Percentiles rank a stretch among this genome's conserved stretches.
phyloP scores from a whole-genome alignment of 1,139 yeast species.

The Geotrichum phurueaensis region DNA sequence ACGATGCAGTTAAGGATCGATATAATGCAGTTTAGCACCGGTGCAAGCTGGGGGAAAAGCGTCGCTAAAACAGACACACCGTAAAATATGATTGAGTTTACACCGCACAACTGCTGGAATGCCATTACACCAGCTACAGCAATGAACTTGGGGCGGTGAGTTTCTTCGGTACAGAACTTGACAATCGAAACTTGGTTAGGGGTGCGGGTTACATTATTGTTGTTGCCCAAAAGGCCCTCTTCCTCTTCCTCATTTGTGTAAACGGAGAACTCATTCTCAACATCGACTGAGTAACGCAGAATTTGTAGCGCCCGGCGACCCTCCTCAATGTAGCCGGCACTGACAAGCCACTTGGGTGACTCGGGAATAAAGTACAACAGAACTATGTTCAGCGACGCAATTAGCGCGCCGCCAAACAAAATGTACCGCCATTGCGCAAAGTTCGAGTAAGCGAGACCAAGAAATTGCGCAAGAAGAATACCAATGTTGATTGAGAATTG shows the following conservation, averaged over 20 bases:
- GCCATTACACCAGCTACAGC: constrained; percentile 70
- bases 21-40: constrained; percentile 65
- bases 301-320: constrained; percentile 37
- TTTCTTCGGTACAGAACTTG: constrained; percentile 2
- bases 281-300: constrained; percentile 32
- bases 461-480: constrained; percentile 66
- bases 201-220: background rate
- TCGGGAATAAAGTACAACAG: constrained; percentile 51
- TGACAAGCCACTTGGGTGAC: constrained; percentile 68
- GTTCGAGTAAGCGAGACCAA: constrained; percentile 66
- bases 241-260: background rate
- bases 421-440: constrained; percentile 66
- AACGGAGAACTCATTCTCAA: constrained; percentile 27
- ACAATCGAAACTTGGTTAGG: background rate
- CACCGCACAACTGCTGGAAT: constrained; percentile 91
- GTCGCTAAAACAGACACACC: constrained; percentile 77
- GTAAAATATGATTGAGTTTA: constrained; percentile 84
- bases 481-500: constrained; percentile 85
- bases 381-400: constrained; percentile 49
- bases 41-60: constrained; percentile 64
- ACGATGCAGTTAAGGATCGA: constrained; percentile 67
- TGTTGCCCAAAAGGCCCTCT: background rate
- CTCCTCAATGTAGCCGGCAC: constrained; percentile 33
- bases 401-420: constrained; percentile 50
- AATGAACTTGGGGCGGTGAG: constrained; percentile 50